Conservation (phyloP, 2,329 filamentous ascomycete species). For the Stagonosporopsis chrysanthemi region DNA sequence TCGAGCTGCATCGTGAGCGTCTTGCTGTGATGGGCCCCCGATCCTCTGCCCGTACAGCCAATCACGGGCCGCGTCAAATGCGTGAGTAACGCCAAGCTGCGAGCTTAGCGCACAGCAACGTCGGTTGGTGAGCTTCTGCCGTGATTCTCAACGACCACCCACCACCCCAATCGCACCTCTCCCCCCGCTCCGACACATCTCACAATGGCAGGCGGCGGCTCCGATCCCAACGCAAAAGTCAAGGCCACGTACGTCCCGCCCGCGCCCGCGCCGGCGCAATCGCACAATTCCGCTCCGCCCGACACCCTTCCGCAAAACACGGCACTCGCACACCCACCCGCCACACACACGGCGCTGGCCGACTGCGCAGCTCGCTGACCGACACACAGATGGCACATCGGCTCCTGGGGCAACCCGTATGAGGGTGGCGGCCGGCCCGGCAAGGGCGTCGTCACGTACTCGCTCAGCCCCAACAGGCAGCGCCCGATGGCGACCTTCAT, state of each 20-base stretch:
- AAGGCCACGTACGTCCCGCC: slow-evolving; percentile 41
- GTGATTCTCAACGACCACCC: slow-evolving; percentile 27
- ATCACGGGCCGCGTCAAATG: slow-evolving; percentile 5
- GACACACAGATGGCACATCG: slow-evolving; percentile 45
- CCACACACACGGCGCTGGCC: neutral
- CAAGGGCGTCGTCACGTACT: slow-evolving; percentile 72
- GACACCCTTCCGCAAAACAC: slow-evolving; percentile 13
- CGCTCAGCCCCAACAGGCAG: slow-evolving; percentile 86
- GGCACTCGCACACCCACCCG: slow-evolving; percentile 12
- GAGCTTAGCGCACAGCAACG: neutral
- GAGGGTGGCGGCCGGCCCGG: slow-evolving; percentile 56
- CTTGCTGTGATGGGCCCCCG: neutral
- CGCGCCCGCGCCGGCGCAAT: slow-evolving; percentile 20
- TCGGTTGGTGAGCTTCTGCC: slow-evolving; percentile 22
- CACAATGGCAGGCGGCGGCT: slow-evolving; percentile 44
- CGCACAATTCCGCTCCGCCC: slow-evolving; percentile 14
- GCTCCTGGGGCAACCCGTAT: slow-evolving; percentile 49
- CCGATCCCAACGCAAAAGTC: slow-evolving; percentile 33
- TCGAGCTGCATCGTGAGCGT: neutral
- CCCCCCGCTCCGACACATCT: slow-evolving; percentile 19
- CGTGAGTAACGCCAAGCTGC: slow-evolving; percentile 5
- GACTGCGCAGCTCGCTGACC: slow-evolving; percentile 26
- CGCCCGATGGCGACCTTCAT: slow-evolving; percentile 80
- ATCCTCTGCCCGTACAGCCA: neutral
- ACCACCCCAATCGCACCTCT: slow-evolving; percentile 30